Conservation (phyloP, 306 rosid species). For the Argentina anserina region DNA sequence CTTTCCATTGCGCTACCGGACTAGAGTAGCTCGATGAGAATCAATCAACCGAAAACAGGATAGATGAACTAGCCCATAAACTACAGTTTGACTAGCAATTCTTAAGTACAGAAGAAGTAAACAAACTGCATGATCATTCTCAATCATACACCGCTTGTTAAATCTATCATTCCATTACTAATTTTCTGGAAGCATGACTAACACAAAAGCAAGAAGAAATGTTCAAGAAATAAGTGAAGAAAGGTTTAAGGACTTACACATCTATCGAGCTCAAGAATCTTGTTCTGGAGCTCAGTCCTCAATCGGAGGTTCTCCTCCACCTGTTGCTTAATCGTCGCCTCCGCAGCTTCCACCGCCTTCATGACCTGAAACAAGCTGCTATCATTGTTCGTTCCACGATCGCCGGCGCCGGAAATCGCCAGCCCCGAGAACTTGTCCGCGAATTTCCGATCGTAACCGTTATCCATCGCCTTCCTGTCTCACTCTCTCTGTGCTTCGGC, state of each 20-base stretch:
- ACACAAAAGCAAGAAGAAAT: not conserved
- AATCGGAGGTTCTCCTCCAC: slow-evolving; percentile 69
- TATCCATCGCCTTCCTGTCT: slow-evolving; percentile 58
- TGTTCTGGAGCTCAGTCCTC: slow-evolving; percentile 62
- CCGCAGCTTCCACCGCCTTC: slow-evolving; percentile 95
- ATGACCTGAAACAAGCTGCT: slow-evolving; percentile 76
- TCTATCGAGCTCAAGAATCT: slow-evolving; percentile 55
- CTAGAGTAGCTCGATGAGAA: not conserved
- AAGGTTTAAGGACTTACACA: slow-evolving; percentile 41
- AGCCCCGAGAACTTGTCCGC: slow-evolving; percentile 68
- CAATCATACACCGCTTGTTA: not conserved
- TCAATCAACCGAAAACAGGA: not conserved
- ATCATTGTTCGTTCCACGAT: slow-evolving; percentile 37
- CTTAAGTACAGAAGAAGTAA: not conserved
- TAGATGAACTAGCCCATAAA: not conserved
- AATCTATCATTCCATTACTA: not conserved
- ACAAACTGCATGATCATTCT: not conserved
- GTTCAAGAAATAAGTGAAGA: not conserved
- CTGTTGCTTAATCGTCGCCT: slow-evolving; percentile 84
- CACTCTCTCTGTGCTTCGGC: slow-evolving; percentile 16
- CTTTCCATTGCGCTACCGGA: not conserved
- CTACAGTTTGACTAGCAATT: not conserved
- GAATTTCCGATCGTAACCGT: slow-evolving; percentile 71
- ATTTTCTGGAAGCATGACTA: not conserved
- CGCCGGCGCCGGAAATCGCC: slow-evolving; percentile 35